These are phyloP conservation scores for Arabis hirsuta DNA, from an alignment of 345 rosid genomes.

Conservation along the genomic window DNA sequence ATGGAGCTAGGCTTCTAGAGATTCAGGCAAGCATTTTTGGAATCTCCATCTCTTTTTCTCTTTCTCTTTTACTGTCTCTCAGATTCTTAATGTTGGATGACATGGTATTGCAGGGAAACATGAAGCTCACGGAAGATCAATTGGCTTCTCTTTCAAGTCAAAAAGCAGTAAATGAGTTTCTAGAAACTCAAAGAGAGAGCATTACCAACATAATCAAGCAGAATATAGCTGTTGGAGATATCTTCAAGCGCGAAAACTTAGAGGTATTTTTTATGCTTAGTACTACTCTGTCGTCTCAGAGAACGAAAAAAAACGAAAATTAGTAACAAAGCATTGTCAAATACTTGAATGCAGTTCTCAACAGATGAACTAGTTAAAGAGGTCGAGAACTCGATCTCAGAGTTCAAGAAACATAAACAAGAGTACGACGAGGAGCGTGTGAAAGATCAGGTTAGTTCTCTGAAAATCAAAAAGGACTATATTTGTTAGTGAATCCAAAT, in stretches of 20 bases:
- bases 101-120: constrained; percentile 58
- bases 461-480: too few species aligned
- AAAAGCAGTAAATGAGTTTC: constrained; percentile 74
- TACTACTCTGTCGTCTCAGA: constrained; percentile 15
- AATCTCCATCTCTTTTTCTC: not conserved
- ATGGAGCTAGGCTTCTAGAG: constrained; percentile 86
- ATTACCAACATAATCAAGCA: constrained; percentile 67
- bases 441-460: constrained; percentile 70
- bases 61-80: not conserved
- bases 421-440: constrained; percentile 81
- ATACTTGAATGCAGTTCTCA: constrained; percentile 58
- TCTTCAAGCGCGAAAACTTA: constrained; percentile 76
- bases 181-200: constrained; percentile 71
- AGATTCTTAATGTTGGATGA: constrained; percentile 8
- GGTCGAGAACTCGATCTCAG: constrained; percentile 75
- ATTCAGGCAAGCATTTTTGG: constrained; percentile 62
- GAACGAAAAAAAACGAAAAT: not conserved
- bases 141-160: constrained; percentile 82
- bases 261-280: constrained; percentile 51
- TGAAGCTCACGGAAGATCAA: constrained; percentile 77
- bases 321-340: constrained; percentile 28
- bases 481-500: not conserved
- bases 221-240: constrained; percentile 77
- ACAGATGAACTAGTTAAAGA: constrained; percentile 79
- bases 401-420: constrained; percentile 79